Percentiles rank a stretch among this genome's conserved stretches.
Evolutionary conservation across 257 asterid genomes (phyloP).

Genomic region (Solanum bukasovii): DNA sequence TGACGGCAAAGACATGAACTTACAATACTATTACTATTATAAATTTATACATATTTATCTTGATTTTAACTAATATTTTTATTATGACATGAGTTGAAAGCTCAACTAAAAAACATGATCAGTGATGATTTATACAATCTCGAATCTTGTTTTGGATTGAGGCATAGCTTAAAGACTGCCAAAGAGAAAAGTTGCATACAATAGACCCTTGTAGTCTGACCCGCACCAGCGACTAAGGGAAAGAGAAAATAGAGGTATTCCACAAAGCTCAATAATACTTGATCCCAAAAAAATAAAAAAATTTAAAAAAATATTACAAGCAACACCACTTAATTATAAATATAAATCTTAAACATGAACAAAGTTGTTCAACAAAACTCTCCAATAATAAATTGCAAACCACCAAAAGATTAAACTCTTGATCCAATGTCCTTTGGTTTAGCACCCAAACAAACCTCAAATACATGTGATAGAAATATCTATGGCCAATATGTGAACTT

Average conservation of each 20-base stretch:
- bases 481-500: neutral
- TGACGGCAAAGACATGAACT: neutral
- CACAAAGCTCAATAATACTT: neutral
- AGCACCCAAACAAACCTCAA: neutral
- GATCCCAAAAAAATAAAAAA: neutral
- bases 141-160: neutral
- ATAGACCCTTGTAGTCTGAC: neutral
- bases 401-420: neutral
- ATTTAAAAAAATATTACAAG: neutral
- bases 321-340: neutral
- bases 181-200: neutral
- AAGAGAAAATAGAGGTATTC: neutral
- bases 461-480: neutral
- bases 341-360: neutral
- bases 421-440: neutral
- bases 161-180: neutral
- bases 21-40: neutral
- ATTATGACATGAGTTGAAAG: neutral
- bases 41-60: neutral
- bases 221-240: neutral
- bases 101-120: too few relatives aligned
- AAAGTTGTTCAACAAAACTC: neutral
- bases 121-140: neutral
- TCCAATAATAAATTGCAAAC: neutral
- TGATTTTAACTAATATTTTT: neutral